phyloP scores from a whole-genome alignment of 345 rosid genomes.

The Euclidium syriacum region DNA sequence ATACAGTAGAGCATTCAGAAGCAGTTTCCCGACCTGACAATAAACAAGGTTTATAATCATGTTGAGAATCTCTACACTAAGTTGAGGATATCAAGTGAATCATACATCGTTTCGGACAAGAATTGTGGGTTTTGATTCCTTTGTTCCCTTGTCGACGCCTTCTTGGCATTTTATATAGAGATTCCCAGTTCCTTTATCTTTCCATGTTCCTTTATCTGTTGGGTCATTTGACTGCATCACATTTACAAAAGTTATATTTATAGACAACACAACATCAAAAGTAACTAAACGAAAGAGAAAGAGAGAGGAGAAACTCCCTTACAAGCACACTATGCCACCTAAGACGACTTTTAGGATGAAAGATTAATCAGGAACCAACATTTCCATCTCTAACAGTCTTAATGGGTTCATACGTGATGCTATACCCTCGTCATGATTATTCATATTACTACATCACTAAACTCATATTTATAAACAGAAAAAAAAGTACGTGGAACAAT shows the following conservation, averaged over 20 bases:
- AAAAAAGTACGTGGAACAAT: not conserved
- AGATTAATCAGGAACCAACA: not conserved
- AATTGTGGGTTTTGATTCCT: conserved; percentile 84
- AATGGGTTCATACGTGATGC: not conserved
- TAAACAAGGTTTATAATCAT: not conserved
- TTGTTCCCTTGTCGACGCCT: conserved; percentile 75
- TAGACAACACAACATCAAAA: not conserved
- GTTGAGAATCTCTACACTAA: conserved; percentile 4
- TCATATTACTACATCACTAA: not conserved
- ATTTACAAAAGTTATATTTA: not conserved
- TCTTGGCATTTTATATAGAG: conserved; percentile 86
- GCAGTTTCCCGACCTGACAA: conserved; percentile 72
- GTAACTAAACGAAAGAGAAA: not conserved
- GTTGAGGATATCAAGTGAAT: conserved; percentile 8
- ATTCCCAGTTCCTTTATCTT: conserved; percentile 90
- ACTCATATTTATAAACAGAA: not conserved
- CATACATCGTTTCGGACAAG: conserved; percentile 84
- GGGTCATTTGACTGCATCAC: conserved; percentile 64
- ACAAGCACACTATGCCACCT: conserved; percentile 6
- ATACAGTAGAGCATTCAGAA: conserved; percentile 84
- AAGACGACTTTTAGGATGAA: not conserved
- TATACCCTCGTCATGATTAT: not conserved
- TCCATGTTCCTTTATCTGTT: conserved; percentile 82
- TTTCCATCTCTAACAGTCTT: not conserved
- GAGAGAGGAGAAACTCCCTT: not conserved